These are phyloP conservation scores for Microbotryum silenes-acaulis DNA, from an alignment of 1,284 basidiomycete genomes.

Conservation along the genomic window DNA sequence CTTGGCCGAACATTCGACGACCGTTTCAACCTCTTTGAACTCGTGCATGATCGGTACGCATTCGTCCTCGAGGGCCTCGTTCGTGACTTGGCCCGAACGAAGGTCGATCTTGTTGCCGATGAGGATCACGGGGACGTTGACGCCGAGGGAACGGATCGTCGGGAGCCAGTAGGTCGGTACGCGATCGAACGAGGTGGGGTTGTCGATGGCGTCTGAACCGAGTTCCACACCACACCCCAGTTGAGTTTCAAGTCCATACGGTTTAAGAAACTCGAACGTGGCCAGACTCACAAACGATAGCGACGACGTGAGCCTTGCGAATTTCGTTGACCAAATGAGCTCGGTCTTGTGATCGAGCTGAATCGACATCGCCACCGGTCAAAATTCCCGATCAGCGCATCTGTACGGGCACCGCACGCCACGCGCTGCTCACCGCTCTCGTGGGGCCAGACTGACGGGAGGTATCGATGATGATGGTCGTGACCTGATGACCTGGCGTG, in stretches of 20 bases:
- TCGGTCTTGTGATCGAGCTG: slow-evolving; percentile 69
- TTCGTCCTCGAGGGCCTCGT: slow-evolving; percentile 84
- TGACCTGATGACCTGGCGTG: slow-evolving; percentile 80
- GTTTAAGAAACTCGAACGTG: too few relatives aligned
- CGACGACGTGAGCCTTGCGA: slow-evolving; percentile 93
- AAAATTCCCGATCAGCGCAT: not conserved
- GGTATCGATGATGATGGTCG: slow-evolving; percentile 90
- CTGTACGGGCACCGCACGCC: too few relatives aligned
- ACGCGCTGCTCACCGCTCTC: slow-evolving; percentile 1
- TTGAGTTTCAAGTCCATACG: too few relatives aligned
- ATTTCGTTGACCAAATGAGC: slow-evolving; percentile 88
- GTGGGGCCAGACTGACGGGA: slow-evolving; percentile 56
- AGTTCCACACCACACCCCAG: too few relatives aligned
- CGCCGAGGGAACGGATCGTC: slow-evolving; percentile 88
- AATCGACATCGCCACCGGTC: not conserved
- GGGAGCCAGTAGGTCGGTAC: slow-evolving; percentile 98
- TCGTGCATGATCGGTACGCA: slow-evolving; percentile 93
- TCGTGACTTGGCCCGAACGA: slow-evolving; percentile 83
- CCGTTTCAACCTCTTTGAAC: slow-evolving; percentile 83
- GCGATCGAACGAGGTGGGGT: slow-evolving; percentile 89
- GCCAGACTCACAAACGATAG: slow-evolving; percentile 59
- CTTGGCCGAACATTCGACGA: slow-evolving; percentile 91
- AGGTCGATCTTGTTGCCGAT: slow-evolving; percentile 98
- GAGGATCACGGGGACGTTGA: slow-evolving; percentile 93
- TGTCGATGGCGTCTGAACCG: slow-evolving; percentile 75